Evolutionary conservation across 2,329 filamentous ascomycete genomes (phyloP), one percentile per base, ranked within the genome.

Genomic region (Aspergillus fischeri): DNA sequence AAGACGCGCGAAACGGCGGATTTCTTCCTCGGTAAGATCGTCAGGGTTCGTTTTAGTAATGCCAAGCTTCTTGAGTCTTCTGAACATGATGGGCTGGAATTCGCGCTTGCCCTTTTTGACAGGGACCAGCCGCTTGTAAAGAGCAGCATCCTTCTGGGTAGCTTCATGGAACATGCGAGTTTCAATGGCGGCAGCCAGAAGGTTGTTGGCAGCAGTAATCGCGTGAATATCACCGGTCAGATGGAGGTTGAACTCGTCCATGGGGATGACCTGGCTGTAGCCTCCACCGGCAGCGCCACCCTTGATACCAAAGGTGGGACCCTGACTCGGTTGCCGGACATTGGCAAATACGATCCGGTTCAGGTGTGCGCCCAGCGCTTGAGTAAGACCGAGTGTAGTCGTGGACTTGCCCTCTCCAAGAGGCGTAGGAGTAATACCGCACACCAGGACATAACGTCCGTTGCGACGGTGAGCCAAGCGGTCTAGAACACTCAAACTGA

Each of bases 201-300:
- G 82, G 77, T 99, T 99, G 83, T 97, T 99, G 41, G 94, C 94
- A 28, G 93, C 93, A 53, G 92, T 92, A 70, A 99, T 94, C 63
- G 94, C 94, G 74, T 99, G 94, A 56, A 99, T 97, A 73, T 99
- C 94, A 68, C 94, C 94, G 55, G 94, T 99, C 69, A 99, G 79
- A 75, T 99, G 94, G 71, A 99, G 81, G 78, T 99, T 99, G 81
- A 99, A 99, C 76, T 99, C 94, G 68, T 99, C 94, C 94, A 99
- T 99, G 58, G 94, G 94, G 68, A 99, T 97, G 70, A 99, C 94
- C 75, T 99, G 94, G 75, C 91, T 96, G 84, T 97, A 99, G 42
- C 94, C 94, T 74, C 94, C 94, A 69, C 94, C 94, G 56, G 94
- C 94, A 58, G 94, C 94, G 69, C 94, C 94, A 61, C 94, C 94